Evolutionary conservation across 176 grass and related monocot genomes (phyloP), one percentile per base, ranked within the genome.

Genomic region (Chrysopogon serrulatus): DNA sequence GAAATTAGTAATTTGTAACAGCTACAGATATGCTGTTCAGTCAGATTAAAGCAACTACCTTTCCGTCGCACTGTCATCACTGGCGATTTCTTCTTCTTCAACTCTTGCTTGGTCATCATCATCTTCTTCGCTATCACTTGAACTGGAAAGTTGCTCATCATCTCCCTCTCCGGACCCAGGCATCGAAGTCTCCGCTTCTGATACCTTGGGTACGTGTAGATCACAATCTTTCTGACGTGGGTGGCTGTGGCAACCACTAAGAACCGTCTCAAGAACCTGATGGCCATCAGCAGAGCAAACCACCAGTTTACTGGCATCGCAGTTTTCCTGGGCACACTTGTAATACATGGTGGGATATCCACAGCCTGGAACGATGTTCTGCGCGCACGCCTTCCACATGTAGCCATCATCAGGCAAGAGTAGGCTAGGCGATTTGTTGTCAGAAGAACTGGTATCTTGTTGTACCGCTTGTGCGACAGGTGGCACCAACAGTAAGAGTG

Each of bases 211-310:
- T 15, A 44, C 8, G 21, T 7, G 51, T 56, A 23, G 51, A 56
- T 56, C 51, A n/a, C 21, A 56, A n/a, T 56, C 21, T 56, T 56
- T 19, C 51, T n/a, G 72, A 35, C 16, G 71, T 61, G 67, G 63
- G 57, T 87, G 85, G 43, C 13, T 82, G 79, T 87, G 85, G 47
- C 75, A 49, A 31, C 85, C 85, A 44, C 79, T 82, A 18, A 76
- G 68, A 82, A 76, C 26, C 36, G 75, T 76, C 14, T 82, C 72
- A 76, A 87, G 14, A 82, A 87, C 68, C 57, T 18, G 79, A 48
- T 56, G 21, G 4, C 79, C 79, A 69, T 87, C 79, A 68, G 51
- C 49, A 36, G 85, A 77, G 49, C 68, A 73, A 31, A 61, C 79
- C 13, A 87, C 86, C 18, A 68, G 33, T 70, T 82, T 87, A 31